Evolutionary conservation across 2,329 filamentous ascomycete genomes (phyloP), one percentile per base, ranked within the genome.

Genomic region (Parasarocladium wereldwijsianum): DNA sequence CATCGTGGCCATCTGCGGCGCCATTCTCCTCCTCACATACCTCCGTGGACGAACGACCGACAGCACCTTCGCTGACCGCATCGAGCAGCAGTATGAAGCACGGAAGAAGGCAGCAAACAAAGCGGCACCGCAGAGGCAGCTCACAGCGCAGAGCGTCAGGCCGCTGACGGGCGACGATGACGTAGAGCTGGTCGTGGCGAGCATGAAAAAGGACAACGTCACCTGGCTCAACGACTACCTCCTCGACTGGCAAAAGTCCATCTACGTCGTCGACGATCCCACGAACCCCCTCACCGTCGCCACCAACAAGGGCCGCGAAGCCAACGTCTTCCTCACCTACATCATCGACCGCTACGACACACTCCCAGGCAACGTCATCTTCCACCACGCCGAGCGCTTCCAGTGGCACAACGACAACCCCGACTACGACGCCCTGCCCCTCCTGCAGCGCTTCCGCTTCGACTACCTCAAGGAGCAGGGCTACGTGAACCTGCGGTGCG

Each of bases 401-500:
- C 55, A 59, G 32, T 68, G 63, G 63, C 64, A 69, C 45, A 65
- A 64, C 42, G 63, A 68, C 41, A 57, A 61, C 31, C 60, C 61
- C 6, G 51, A 66, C 30, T 62, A 69, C 51, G 64, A 70, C 42
- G 63, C 60, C n/a, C 56, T 70, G 12, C 50, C 55, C 3, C 54
- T 61, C 3, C 58, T 73, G 33, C 58, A 54, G 29, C 50, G 50
- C 22, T 55, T 73, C 11, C 58, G 57, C 16, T 43, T 66, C 14
- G 47, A 60, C 13, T 59, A 66, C 33, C 55, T 75, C n/a, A 56
- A 59, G 27, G 46, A 55, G 31, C 52, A 59, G 29, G 70, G 70
- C 26, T 76, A 74, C 43, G 61, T 65, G 38, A 75, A 75, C 41
- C 55, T 76, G 29, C 64, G 70, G 30, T 76, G 71, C 44, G 63